Base-by-base conservation (phyloP, 2,329 filamentous ascomycete genomes). In the Lachnellula cervina region DNA sequence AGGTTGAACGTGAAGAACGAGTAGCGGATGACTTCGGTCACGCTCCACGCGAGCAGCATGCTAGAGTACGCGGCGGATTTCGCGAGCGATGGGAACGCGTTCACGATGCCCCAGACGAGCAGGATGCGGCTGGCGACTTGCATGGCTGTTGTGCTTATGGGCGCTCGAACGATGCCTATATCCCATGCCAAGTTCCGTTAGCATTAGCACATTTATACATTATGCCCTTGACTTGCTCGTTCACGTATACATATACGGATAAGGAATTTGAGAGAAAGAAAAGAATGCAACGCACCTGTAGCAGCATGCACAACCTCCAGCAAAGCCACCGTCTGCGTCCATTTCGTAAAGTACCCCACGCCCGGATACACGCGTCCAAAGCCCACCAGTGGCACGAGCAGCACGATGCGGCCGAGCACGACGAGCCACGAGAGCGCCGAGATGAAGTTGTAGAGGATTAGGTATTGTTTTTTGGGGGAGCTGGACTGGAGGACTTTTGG, bases 21-120 rank as follows among this genome's bases (percentile, higher is more conserved):
- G 80, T 99, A 99, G 53, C 94, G 87, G 66, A 97, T 87, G 52
- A 96, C 88, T 76, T 99, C 94, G 58, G 94, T 97, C 57, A 90
- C 72, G 61, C 84, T 87, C 93, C 94, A 97, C 34, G 94, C 92
- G 54, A 87, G 68, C 56, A 97, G 80, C 89, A 96, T 90, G 66
- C 80, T 81, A 62, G 83, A 78, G 77, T 92, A 95, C 54, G 80
- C 82, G 19, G 80, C 74, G 59, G 78, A 82, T 51, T 74, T 67
- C 57, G 84, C 83, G 52, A 87, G 80, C 54, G 77, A 73, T 9
- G 88, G 89, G 75, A 93, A 96, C 42, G 80, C 78, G 69, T 84
- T 80, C 68, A 90, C 85, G 60, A 97, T 80, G 64, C 82, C 86
- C 90, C 92, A 97, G 64, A 97, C 89, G 62, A 97, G 86, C 62